Percentiles rank a stretch among this genome's conserved stretches.
Conservation (phyloP, 2,329 filamentous ascomycete genomes). For the Blastomyces parvus region DNA sequence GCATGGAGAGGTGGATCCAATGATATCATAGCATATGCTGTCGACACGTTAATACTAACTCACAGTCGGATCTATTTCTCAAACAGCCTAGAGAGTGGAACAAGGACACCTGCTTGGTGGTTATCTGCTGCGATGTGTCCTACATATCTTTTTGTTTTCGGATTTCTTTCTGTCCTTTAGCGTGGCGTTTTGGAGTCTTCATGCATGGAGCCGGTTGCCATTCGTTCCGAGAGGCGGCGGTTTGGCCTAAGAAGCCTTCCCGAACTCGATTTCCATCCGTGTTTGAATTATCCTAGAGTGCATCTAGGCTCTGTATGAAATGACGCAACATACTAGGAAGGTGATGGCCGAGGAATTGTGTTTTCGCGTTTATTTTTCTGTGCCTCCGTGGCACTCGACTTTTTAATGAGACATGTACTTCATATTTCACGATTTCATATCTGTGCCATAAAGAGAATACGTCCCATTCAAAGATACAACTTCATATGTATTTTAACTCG, state of each 20-base stretch:
- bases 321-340: neutral
- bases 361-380: neutral
- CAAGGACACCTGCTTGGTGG: neutral
- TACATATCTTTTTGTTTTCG: neutral
- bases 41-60: neutral
- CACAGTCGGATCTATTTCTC: neutral
- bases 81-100: neutral
- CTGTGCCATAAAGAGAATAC: neutral
- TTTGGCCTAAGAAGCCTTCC: neutral
- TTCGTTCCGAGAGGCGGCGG: neutral
- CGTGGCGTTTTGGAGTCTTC: conserved; percentile 3
- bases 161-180: conserved; percentile 1
- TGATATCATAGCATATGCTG: conserved; percentile 27
- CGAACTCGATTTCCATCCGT: neutral
- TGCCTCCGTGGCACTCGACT: neutral
- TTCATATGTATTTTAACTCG: neutral
- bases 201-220: neutral
- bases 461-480: neutral
- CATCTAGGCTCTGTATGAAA: neutral
- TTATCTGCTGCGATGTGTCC: too few species aligned
- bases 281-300: neutral
- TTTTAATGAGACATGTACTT: neutral
- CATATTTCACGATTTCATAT: neutral
- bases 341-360: neutral
- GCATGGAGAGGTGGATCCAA: conserved; percentile 33